Percentiles rank a stretch among this genome's conserved stretches.
phyloP scores from a whole-genome alignment of 2,329 filamentous ascomycete species.

The Diaporthe citrichinensis region DNA sequence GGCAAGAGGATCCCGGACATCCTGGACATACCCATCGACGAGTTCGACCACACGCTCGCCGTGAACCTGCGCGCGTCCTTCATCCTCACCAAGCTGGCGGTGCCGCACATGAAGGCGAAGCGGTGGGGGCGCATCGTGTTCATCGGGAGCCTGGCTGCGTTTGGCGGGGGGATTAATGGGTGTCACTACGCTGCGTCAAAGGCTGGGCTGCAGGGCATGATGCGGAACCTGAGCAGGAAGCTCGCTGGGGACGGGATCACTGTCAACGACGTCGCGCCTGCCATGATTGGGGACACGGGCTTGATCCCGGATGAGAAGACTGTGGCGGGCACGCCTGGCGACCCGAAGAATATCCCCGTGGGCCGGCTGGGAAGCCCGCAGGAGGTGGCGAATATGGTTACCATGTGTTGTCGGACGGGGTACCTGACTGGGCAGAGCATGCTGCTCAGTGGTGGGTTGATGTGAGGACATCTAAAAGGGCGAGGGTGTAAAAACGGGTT shows the following conservation, averaged over 20 bases:
- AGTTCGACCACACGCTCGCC: slow-evolving; percentile 74
- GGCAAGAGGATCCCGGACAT: slow-evolving; percentile 71
- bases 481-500: neutral
- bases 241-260: slow-evolving; percentile 73
- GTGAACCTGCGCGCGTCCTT: slow-evolving; percentile 76
- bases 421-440: slow-evolving; percentile 72
- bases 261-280: slow-evolving; percentile 77
- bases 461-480: slow-evolving; percentile 48
- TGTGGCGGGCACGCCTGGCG: slow-evolving; percentile 66
- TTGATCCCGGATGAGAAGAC: slow-evolving; percentile 72
- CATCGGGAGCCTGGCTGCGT: slow-evolving; percentile 74
- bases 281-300: slow-evolving; percentile 76
- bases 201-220: slow-evolving; percentile 74
- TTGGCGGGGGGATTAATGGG: slow-evolving; percentile 75
- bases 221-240: slow-evolving; percentile 73
- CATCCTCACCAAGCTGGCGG: slow-evolving; percentile 70
- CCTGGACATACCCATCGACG: slow-evolving; percentile 72
- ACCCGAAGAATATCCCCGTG: slow-evolving; percentile 72
- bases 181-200: slow-evolving; percentile 74
- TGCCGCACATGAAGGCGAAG: slow-evolving; percentile 72
- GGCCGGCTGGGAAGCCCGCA: slow-evolving; percentile 69
- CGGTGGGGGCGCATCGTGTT: slow-evolving; percentile 76
- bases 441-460: slow-evolving; percentile 65
- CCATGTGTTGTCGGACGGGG: slow-evolving; percentile 72
- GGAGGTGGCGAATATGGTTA: slow-evolving; percentile 73